phyloP scores from a whole-genome alignment of 2,329 filamentous ascomycete genomes.

The Didymella pinodella region DNA sequence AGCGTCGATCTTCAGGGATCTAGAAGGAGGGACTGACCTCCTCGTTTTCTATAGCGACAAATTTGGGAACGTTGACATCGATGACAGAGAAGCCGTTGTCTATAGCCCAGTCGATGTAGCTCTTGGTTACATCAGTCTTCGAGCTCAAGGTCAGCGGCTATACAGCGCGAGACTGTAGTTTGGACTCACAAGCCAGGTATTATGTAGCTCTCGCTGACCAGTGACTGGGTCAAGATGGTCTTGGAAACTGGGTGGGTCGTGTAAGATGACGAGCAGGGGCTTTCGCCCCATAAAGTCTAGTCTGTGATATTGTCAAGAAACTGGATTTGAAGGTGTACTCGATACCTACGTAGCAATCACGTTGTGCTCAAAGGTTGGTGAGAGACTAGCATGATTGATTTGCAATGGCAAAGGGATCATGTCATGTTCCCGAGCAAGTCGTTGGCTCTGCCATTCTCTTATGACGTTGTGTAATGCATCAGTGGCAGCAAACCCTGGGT shows the following conservation, averaged over 20 bases:
- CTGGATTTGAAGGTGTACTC: neutral
- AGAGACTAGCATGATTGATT: slow-evolving; percentile 76
- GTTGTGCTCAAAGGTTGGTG: slow-evolving; percentile 83
- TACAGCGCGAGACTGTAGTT: slow-evolving; percentile 40
- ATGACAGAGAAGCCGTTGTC: slow-evolving; percentile 82
- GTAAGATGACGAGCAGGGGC: slow-evolving; percentile 83
- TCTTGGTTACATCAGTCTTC: slow-evolving; percentile 80
- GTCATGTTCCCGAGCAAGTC: slow-evolving; percentile 73
- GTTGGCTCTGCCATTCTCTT: slow-evolving; percentile 75
- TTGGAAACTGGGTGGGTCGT: slow-evolving; percentile 72
- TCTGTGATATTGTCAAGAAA: slow-evolving; percentile 45
- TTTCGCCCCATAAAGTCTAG: slow-evolving; percentile 70
- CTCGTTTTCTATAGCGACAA: slow-evolving; percentile 66
- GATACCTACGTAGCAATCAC: slow-evolving; percentile 74
- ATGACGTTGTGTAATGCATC: slow-evolving; percentile 81
- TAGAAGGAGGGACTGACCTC: slow-evolving; percentile 56
- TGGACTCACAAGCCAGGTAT: slow-evolving; percentile 81
- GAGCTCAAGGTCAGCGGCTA: slow-evolving; percentile 52
- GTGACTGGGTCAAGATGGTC: slow-evolving; percentile 60
- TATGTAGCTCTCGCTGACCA: slow-evolving; percentile 79
- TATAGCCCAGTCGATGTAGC: slow-evolving; percentile 85
- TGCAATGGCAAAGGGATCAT: slow-evolving; percentile 83
- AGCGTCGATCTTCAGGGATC: neutral
- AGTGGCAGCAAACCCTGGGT: slow-evolving; percentile 38
- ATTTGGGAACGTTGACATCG: slow-evolving; percentile 87